phyloP scores from a whole-genome alignment of 768 basidiomycete genomes.

The Crassisporium funariophilum region DNA sequence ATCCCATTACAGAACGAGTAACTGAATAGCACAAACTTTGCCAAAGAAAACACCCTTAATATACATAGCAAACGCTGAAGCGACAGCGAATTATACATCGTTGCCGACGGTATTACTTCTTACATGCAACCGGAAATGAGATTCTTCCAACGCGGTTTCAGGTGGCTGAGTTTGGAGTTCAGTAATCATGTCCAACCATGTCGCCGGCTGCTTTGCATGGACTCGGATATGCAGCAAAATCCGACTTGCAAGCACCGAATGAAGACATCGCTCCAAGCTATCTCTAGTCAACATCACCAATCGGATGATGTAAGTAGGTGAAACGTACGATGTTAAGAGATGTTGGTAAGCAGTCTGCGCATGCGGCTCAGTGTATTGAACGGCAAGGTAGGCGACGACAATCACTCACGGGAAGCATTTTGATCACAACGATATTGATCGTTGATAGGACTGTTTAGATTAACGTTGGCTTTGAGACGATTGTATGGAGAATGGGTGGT shows the following conservation, averaged over 20 bases:
- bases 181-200: too few species aligned
- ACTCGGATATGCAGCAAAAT: conserved; percentile 14
- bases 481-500: not conserved
- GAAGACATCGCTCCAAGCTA: conserved; percentile 11
- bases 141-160: too few species aligned
- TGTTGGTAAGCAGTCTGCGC: not conserved
- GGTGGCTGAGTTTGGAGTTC: too few species aligned
- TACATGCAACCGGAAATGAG: too few species aligned
- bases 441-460: conserved; percentile 12
- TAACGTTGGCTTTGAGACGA: too few species aligned
- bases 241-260: conserved; percentile 13
- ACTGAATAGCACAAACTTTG: too few species aligned
- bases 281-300: not conserved
- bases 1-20: too few species aligned
- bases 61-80: too few species aligned
- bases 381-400: not conserved
- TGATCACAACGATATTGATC: conserved; percentile 10
- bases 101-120: too few species aligned
- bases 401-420: conserved; percentile 8
- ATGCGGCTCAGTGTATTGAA: not conserved
- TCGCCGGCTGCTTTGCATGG: too few species aligned
- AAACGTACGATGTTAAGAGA: conserved; percentile 7
- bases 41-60: too few species aligned
- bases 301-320: not conserved
- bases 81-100: too few species aligned